Base-by-base conservation (phyloP, 441 rosid species). In the Populus hybrid region DNA sequence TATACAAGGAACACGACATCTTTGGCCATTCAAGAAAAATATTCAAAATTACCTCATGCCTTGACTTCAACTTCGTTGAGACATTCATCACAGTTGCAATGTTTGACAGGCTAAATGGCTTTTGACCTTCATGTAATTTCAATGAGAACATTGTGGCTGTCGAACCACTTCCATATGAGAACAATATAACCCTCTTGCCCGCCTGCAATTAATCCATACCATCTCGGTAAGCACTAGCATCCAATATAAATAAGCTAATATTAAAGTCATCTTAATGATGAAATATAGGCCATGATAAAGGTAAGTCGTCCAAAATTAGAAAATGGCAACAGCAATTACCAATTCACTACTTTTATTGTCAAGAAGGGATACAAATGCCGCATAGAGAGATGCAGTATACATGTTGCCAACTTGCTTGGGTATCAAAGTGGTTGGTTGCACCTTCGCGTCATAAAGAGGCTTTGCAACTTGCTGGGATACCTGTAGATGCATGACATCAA, bases 321-420 rank as follows among this genome's bases (percentile, higher is more conserved):
- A 63, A 73, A 78, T 1, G 11, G 28, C 30, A 72, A 34, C 61
- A 82, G 32, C 24, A 79, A 6, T 86, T 91, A 95, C 99, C 98
- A 96, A 79, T 79, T 87, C 88, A 46, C 76, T 80, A 59, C 89
- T 78, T 83, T 89, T 92, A 75, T 89, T 90, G 89, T 96, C 91
- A 84, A 96, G 82, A 36, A 96, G 95, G 73, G 99, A 94, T 69
- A 86, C 96, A 78, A 96, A 92, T 71, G 99, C 99, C 23, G 98
- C 98, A 77, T 94, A 96, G 57, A 96, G 80, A 74, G 99, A 96
- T 79, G 98, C 99, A 2, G 99, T 96, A 83, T 96, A 96, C 98
- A 92, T 96, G 88, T 96, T 96, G 78, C 99, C 99, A 11, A 92
- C 96, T 94, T 92, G 92, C 79, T 96, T 96, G 26, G 99, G 99